phyloP scores from a whole-genome alignment of 2,329 filamentous ascomycete species.

The Pyricularia sp. region DNA sequence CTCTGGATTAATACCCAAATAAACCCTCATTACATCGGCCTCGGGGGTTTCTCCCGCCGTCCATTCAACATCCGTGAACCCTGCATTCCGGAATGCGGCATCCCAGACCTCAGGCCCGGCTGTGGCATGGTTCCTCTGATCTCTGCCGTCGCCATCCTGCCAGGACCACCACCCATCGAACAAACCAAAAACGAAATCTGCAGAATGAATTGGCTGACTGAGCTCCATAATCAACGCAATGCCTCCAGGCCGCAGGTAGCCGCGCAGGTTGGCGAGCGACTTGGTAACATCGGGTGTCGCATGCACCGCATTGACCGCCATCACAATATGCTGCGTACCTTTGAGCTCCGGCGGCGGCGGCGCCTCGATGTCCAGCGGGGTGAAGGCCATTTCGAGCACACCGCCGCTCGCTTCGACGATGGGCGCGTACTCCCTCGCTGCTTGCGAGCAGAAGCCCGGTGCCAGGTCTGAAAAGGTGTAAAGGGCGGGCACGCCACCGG shows the following conservation, averaged over 20 bases:
- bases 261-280: conserved; percentile 15
- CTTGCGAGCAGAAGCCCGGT: conserved; percentile 18
- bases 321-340: conserved; percentile 19
- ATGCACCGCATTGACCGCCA: conserved; percentile 24
- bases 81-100: too few species aligned
- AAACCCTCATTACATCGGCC: too few species aligned
- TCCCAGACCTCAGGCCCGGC: too few species aligned
- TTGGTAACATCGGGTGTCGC: conserved; percentile 17
- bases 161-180: conserved; percentile 30
- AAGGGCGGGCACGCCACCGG: conserved; percentile 17
- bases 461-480: conserved; percentile 32
- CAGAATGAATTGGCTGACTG: conserved; percentile 18
- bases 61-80: too few species aligned
- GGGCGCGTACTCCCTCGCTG: conserved; percentile 9
- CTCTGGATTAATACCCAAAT: too few species aligned
- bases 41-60: too few species aligned
- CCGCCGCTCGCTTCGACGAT: conserved; percentile 3
- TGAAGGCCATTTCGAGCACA: conserved; percentile 16
- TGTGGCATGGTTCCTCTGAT: too few species aligned
- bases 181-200: conserved; percentile 25
- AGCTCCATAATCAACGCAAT: conserved; percentile 24
- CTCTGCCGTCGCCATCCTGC: conserved; percentile 15
- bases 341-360: conserved; percentile 13
- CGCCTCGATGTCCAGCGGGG: conserved; percentile 19
- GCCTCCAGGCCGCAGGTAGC: conserved; percentile 21